Base-by-base conservation (phyloP, 2,329 filamentous ascomycete genomes). In the Dactylellina sp. region DNA sequence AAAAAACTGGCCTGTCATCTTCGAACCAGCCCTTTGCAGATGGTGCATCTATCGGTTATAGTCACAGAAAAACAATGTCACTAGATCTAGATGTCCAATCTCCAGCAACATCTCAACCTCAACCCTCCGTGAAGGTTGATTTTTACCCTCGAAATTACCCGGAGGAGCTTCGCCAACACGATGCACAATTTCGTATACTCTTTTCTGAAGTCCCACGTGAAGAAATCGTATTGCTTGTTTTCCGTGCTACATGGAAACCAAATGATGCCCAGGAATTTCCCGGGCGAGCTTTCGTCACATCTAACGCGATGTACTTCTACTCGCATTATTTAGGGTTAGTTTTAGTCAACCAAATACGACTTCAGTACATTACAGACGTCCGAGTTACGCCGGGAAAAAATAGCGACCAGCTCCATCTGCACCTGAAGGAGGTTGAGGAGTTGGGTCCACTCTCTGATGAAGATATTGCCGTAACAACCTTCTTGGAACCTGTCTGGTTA, bases 321-420 rank as follows among this genome's bases (percentile, higher is more conserved):
- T 96, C 93, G 78, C 91, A 98, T 79, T 91, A 97, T 79, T 89
- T 97, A 80, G 95, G 95, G 4, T 85, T 99, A 4, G 90, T 98
- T 0, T 85, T 97, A 37, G 91, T 94, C 0, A 94, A 93, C 56
- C 87, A 87, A 14, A 87, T 96, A 56, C 88, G 86, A 62, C 84
- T 99, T 66, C 86, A 89, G 62, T 88, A 86, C 18, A 92, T 99
- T 65, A 88, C 88, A 7, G 95, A 98, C 81, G 92, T 98, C 44
- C 97, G 92, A 22, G 91, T 91, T 39, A 92, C 92, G 1, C 90
- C 92, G 11, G 95, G 95, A 18, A 89, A 89, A 79, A 93, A 97
- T 78, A 97, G 92, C 79, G 95, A 99, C 81, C 96, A 93, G 80
- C 86, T 98, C 28, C 96, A 93, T 80, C 82, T 99, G 40, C 93